Conservation (phyloP, 257 asterid species). For the Solanum boliviense region DNA sequence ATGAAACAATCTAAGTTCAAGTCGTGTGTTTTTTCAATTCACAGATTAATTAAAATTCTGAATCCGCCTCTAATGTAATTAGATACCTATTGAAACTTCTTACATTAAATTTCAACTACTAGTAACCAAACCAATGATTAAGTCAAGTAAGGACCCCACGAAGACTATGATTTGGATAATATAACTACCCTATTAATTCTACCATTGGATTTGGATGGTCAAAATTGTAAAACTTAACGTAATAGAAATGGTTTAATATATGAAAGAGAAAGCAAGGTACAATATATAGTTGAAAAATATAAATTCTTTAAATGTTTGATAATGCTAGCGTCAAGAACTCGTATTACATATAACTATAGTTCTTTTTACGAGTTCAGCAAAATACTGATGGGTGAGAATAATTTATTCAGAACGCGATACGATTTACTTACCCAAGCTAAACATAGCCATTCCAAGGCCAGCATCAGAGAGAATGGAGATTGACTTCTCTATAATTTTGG, state of each 20-base stretch:
- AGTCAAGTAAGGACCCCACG: conserved; percentile 17
- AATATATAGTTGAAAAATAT: neutral
- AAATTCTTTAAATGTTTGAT: neutral
- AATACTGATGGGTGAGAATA: neutral
- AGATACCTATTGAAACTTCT: neutral
- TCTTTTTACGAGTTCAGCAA: neutral
- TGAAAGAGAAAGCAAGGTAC: neutral
- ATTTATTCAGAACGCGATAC: too few relatives aligned
- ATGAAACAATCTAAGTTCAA: neutral
- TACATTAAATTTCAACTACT: neutral
- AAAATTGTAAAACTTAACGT: neutral
- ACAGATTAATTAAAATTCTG: neutral
- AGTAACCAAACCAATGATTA: neutral
- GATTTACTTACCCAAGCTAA: conserved; percentile 61
- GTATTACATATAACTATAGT: neutral
- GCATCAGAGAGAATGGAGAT: conserved; percentile 83
- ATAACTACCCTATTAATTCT: neutral
- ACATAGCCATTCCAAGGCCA: conserved; percentile 99
- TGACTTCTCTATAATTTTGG: conserved; percentile 47
- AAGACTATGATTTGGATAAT: conserved; percentile 10
- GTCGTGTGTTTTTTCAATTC: neutral
- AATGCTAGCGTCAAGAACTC: neutral
- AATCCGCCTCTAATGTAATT: fast-evolving
- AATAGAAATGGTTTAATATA: neutral
- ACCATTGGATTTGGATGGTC: conserved; percentile 28